Evolutionary conservation across 169 alveolate genomes (phyloP), one percentile per base, ranked within the genome.

Genomic region (Eimeria sp.): DNA sequence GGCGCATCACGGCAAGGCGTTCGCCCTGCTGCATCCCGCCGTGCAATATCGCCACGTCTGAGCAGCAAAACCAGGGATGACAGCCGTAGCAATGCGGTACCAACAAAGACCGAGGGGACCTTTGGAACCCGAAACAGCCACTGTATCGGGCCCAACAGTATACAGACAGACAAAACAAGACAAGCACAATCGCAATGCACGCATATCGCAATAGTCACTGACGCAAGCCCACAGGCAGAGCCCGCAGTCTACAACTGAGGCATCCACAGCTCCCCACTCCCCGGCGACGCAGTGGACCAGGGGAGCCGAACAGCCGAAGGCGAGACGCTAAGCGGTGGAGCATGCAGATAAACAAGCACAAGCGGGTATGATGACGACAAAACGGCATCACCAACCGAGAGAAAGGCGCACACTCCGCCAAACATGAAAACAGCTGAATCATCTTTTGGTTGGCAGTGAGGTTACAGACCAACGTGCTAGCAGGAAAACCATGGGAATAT

Each of bases 11-110:
- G 76, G 95, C 83, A 30, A 95, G 95, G 27, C 96, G 95, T 46
- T 85, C 96, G 25, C 89, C 90, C 74, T 85, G 95, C 49, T 95
- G 87, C 95, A 95, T 80, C 43, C 95, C 96, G 37, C 96, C 96
- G 90, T 95, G 95, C 52, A 95, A 85, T n/a, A 85, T 78, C 20
- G 95, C 83, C 89, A 85, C 94, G 11, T 95, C 96, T 95, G 90
- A 6, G 49, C 40, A 89, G 58, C 88, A 49, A 10, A 46, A 89
- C 40, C 77, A 30, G 64, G 68, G n/a, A 37, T 20, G 54, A 46
- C 83, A 68, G 68, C 68, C 46, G 64, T 8, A 40, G 76, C 27
- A 25, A 13, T 62, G 80, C 91, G 43, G 25, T 33, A 33, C 27
- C 40, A 85, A 49, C 64, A n/a, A 68, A 68, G 49, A 20, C 78